These are phyloP conservation scores for Botrytis pseudocinerea DNA, from an alignment of 2,329 filamentous ascomycete species.

Conservation along the genomic window DNA sequence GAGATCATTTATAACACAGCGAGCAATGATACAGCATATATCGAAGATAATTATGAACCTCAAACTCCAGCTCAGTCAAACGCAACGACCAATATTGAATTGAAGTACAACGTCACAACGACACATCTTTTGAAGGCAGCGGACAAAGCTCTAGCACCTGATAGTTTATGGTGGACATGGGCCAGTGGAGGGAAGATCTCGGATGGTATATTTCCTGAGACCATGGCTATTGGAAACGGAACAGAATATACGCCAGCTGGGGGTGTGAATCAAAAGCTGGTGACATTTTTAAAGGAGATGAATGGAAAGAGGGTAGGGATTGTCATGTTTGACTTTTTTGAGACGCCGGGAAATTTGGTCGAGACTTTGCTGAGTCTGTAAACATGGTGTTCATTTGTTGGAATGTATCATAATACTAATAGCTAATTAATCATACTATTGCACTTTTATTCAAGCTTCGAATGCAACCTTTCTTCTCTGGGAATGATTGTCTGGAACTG, in stretches of 20 bases:
- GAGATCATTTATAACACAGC: constrained; percentile 46
- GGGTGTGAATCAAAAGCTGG: constrained; percentile 49
- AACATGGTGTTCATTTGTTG: not conserved
- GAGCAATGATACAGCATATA: constrained; percentile 45
- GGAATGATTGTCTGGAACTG: too few relatives aligned
- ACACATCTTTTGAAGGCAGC: constrained; percentile 46
- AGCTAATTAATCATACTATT: not conserved
- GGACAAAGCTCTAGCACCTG: constrained; percentile 31
- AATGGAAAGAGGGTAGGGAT: constrained; percentile 51
- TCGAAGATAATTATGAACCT: constrained; percentile 53
- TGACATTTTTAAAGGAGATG: constrained; percentile 42
- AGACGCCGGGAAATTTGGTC: constrained; percentile 46
- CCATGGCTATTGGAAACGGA: constrained; percentile 50
- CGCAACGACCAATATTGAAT: constrained; percentile 45
- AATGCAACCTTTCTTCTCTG: not conserved
- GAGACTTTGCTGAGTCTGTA: constrained; percentile 42
- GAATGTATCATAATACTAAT: not conserved
- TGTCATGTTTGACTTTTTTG: constrained; percentile 54
- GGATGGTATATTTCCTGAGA: constrained; percentile 46
- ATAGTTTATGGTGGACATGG: constrained; percentile 51
- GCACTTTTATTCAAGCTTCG: too few relatives aligned
- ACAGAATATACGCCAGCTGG: constrained; percentile 42
- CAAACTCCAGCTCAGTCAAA: constrained; percentile 38
- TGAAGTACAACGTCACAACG: constrained; percentile 48
- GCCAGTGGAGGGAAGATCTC: constrained; percentile 47